Evolutionary conservation across 306 rosid species (phyloP).

Genomic region (Pachyrhizus erosus): DNA sequence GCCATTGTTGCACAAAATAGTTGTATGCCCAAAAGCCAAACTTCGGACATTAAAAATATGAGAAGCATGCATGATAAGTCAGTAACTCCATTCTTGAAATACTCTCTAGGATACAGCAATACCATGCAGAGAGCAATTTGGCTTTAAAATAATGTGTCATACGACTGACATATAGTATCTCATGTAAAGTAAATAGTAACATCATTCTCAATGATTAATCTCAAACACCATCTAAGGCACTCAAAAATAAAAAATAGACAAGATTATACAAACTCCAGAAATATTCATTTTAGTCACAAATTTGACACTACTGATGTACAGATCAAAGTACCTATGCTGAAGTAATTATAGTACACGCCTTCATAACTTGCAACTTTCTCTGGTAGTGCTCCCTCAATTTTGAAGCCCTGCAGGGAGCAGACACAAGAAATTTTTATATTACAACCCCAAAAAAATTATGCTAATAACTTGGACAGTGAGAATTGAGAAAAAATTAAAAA

Average conservation of each 20-base stretch:
- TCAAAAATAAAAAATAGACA: slow-evolving; percentile 24
- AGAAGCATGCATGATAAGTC: slow-evolving; percentile 23
- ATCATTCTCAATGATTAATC: slow-evolving; percentile 23
- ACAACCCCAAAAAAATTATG: slow-evolving; percentile 4
- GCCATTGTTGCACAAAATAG: slow-evolving; percentile 27
- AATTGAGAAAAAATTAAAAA: background rate
- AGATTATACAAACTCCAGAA: slow-evolving; percentile 29
- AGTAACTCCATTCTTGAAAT: slow-evolving; percentile 34
- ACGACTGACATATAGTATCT: slow-evolving; percentile 27
- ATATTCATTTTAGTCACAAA: slow-evolving; percentile 21
- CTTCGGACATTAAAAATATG: slow-evolving; percentile 1
- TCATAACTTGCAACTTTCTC: slow-evolving; percentile 71
- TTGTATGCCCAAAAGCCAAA: slow-evolving; percentile 26
- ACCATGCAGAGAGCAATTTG: slow-evolving; percentile 29
- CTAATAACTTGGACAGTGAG: background rate
- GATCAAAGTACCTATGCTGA: slow-evolving; percentile 80
- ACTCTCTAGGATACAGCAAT: slow-evolving; percentile 12
- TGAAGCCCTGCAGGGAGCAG: slow-evolving; percentile 70
- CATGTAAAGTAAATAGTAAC: slow-evolving; percentile 25
- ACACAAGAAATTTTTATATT: slow-evolving; percentile 40
- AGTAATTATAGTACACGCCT: slow-evolving; percentile 97
- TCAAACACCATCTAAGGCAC: background rate
- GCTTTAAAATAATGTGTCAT: slow-evolving; percentile 19
- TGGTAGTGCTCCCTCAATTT: slow-evolving; percentile 69
- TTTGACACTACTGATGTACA: slow-evolving; percentile 18